A percentile compares a stretch with the other conserved stretches of the same genome.
Evolutionary conservation across 2,329 filamentous ascomycete genomes (phyloP).

Genomic region (Stagonosporopsis cucurbitacearum): DNA sequence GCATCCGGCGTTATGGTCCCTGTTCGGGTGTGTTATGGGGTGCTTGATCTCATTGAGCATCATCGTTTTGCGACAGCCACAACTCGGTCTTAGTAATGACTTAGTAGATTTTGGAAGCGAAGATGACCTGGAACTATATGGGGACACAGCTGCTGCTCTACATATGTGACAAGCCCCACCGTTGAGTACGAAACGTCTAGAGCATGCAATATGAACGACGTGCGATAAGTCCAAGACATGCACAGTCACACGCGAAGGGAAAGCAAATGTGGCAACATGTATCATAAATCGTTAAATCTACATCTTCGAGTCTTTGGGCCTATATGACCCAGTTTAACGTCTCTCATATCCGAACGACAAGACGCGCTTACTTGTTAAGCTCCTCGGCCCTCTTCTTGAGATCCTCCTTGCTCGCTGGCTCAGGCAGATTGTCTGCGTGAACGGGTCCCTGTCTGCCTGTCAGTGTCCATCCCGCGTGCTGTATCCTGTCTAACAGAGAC

Average conservation of each 20-base stretch:
- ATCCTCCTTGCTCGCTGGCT: slow-evolving; percentile 57
- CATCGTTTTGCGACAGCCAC: background rate
- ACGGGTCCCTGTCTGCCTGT: slow-evolving; percentile 50
- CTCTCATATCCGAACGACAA: background rate
- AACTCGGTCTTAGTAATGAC: too few species aligned
- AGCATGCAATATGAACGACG: background rate
- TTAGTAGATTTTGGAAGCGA: too few species aligned
- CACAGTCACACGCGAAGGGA: background rate
- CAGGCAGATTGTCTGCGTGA: slow-evolving; percentile 52
- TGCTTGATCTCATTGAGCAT: background rate
- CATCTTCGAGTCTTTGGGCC: slow-evolving; percentile 4
- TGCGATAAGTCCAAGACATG: background rate
- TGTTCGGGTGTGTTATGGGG: background rate
- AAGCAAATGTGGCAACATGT: background rate
- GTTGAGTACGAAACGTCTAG: background rate
- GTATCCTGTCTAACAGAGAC: slow-evolving; percentile 5
- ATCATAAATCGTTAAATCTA: slow-evolving; percentile 1
- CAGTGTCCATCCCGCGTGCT: slow-evolving; percentile 8
- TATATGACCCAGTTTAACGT: background rate
- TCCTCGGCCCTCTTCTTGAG: slow-evolving; percentile 58
- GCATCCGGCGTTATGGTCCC: too few species aligned
- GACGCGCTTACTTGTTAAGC: slow-evolving; percentile 54
- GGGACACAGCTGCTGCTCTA: background rate
- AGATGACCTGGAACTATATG: background rate
- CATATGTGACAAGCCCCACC: background rate